phyloP scores from a whole-genome alignment of 1,284 basidiomycete species.

The Mycena sp. region DNA sequence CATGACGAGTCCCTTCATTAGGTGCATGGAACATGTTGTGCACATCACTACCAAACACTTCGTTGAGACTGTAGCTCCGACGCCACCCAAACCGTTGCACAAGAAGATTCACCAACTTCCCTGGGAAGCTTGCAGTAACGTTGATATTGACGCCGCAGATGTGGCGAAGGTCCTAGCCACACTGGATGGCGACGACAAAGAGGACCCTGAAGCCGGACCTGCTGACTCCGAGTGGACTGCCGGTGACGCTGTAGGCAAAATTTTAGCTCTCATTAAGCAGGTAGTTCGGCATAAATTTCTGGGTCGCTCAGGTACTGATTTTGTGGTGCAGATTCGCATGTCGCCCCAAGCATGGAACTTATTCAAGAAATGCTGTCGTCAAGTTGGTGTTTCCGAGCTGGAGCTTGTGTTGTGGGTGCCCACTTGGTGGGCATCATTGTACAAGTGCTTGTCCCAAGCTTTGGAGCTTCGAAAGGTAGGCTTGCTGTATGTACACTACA shows the following conservation, averaged over 20 bases:
- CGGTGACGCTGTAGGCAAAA: conserved; percentile 35
- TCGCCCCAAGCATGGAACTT: conserved; percentile 37
- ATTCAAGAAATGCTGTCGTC: conserved; percentile 30
- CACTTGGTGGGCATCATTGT: conserved; percentile 38
- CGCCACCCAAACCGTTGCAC: too few relatives aligned
- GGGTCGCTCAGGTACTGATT: conserved; percentile 8
- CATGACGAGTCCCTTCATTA: not conserved
- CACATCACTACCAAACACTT: conserved; percentile 30
- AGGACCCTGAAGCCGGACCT: conserved; percentile 24
- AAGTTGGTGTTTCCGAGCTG: conserved; percentile 22
- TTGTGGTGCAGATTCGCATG: conserved; percentile 30
- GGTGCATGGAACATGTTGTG: conserved; percentile 37
- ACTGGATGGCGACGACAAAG: conserved; percentile 6
- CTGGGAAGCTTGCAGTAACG: conserved; percentile 15
- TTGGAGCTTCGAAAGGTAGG: not conserved
- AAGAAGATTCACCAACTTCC: conserved; percentile 13
- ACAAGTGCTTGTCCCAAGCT: conserved; percentile 31
- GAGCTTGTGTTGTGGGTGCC: conserved; percentile 36
- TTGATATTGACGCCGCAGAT: conserved; percentile 1
- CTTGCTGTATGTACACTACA: not conserved
- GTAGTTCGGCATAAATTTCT: conserved; percentile 19
- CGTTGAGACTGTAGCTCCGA: conserved; percentile 24
- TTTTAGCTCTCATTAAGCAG: conserved; percentile 38
- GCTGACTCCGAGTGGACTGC: conserved; percentile 1
- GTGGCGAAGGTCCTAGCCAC: conserved; percentile 6